phyloP scores from a whole-genome alignment of 1,284 basidiomycete species.

The Pisolithus thermaeus region DNA sequence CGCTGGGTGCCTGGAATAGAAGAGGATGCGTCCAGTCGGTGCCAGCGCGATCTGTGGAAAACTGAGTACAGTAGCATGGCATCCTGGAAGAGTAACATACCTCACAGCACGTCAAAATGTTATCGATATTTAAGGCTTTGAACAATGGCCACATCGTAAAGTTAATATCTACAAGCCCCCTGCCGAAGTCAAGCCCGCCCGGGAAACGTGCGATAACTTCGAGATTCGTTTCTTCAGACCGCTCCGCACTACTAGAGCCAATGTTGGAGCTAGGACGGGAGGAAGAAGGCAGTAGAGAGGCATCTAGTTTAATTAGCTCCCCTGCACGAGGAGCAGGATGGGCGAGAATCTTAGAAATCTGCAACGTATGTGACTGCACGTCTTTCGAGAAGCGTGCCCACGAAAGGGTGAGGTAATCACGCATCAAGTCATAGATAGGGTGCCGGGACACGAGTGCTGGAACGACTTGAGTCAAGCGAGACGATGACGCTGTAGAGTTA shows the following conservation, averaged over 20 bases:
- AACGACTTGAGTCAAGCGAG: conserved; percentile 8
- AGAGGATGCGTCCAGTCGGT: conserved; percentile 88
- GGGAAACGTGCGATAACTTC: conserved; percentile 84
- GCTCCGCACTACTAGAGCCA: conserved; percentile 36
- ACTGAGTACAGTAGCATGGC: conserved; percentile 1
- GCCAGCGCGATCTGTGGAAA: conserved; percentile 73
- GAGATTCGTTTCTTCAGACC: conserved; percentile 59
- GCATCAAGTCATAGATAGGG: conserved; percentile 90
- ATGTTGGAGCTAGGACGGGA: conserved; percentile 12
- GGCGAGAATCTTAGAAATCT: conserved; percentile 78
- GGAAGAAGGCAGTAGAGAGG: conserved; percentile 33
- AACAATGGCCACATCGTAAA: conserved; percentile 98
- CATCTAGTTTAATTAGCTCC: conserved; percentile 77
- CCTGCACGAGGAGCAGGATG: conserved; percentile 84
- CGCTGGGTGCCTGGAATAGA: conserved; percentile 85
- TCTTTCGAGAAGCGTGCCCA: conserved; percentile 94
- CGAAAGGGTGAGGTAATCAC: conserved; percentile 86
- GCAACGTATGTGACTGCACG: conserved; percentile 80
- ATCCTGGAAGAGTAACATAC: conserved; percentile 33
- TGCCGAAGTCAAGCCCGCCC: conserved; percentile 78
- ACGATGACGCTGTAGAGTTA: conserved; percentile 3
- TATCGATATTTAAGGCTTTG: conserved; percentile 90
- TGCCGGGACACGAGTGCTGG: conserved; percentile 82
- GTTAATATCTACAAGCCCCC: conserved; percentile 79
- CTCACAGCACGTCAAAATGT: conserved; percentile 91